phyloP scores from a whole-genome alignment of 2,329 filamentous ascomycete genomes.

The Escovopsis sp. region DNA sequence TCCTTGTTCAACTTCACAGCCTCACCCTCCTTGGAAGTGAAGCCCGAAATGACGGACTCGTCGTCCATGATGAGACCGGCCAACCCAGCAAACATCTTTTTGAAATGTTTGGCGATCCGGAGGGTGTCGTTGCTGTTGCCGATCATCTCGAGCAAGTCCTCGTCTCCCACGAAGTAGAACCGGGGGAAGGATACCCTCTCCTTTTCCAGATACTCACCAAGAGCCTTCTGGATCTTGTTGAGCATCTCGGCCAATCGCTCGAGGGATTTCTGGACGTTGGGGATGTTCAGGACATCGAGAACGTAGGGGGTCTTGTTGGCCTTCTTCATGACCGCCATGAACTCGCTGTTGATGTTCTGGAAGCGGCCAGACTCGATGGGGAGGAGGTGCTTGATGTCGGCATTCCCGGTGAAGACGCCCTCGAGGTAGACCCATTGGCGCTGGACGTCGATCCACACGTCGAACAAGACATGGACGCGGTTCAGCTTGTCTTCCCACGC shows the following conservation, averaged over 20 bases:
- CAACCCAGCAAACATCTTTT: slow-evolving; percentile 99
- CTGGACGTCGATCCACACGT: slow-evolving; percentile 99
- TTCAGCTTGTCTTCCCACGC: slow-evolving; percentile 98
- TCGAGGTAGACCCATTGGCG: slow-evolving; percentile 99
- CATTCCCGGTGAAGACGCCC: slow-evolving; percentile 96
- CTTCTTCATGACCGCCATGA: slow-evolving; percentile 98
- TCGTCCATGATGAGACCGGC: slow-evolving; percentile 86
- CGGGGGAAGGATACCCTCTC: slow-evolving; percentile 94
- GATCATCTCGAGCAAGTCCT: slow-evolving; percentile 96
- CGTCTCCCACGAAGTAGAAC: slow-evolving; percentile 99
- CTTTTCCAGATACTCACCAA: slow-evolving; percentile 95
- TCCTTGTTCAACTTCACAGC: slow-evolving; percentile 75
- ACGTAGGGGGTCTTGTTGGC: slow-evolving; percentile 94
- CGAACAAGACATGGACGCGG: slow-evolving; percentile 90
- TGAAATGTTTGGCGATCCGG: slow-evolving; percentile 95
- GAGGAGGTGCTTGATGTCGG: slow-evolving; percentile 94
- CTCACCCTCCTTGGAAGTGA: slow-evolving; percentile 92
- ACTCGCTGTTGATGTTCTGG: slow-evolving; percentile 98
- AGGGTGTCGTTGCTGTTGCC: slow-evolving; percentile 97
- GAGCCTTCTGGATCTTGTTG: slow-evolving; percentile 97
- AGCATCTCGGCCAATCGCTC: slow-evolving; percentile 92
- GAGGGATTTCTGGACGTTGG: slow-evolving; percentile 87
- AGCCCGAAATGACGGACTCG: slow-evolving; percentile 74
- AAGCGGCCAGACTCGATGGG: slow-evolving; percentile 95
- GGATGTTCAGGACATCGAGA: slow-evolving; percentile 88